A percentile compares a stretch with the other conserved stretches of the same genome.
These are phyloP conservation scores for Teratosphaeria zuluensis DNA, from an alignment of 2,329 filamentous ascomycete species.

Conservation along the genomic window DNA sequence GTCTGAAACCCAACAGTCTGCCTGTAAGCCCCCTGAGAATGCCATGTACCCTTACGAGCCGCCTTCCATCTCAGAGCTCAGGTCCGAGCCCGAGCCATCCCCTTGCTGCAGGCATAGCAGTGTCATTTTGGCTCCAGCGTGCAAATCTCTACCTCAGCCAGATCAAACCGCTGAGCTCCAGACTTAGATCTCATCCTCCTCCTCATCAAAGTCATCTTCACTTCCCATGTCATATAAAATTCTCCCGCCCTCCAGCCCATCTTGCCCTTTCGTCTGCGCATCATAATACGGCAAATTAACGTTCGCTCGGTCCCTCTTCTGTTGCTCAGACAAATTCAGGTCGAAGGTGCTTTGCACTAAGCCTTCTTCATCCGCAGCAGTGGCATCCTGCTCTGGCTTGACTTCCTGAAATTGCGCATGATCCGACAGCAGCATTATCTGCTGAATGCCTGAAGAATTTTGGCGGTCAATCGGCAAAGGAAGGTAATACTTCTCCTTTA, in stretches of 20 bases:
- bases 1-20: neutral
- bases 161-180: neutral
- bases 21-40: neutral
- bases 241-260: constrained; percentile 69
- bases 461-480: constrained; percentile 20
- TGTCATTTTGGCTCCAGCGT: neutral
- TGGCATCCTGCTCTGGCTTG: constrained; percentile 29
- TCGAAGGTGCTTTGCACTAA: constrained; percentile 66
- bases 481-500: constrained; percentile 59
- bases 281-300: constrained; percentile 95
- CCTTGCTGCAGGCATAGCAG: neutral
- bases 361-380: constrained; percentile 40
- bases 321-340: constrained; percentile 79
- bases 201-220: constrained; percentile 94
- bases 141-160: neutral
- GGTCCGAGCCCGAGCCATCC: neutral
- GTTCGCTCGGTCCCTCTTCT: constrained; percentile 73
- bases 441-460: constrained; percentile 20
- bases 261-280: constrained; percentile 52
- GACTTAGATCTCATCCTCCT: constrained; percentile 66
- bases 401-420: constrained; percentile 55
- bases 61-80: neutral
- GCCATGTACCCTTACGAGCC: neutral
- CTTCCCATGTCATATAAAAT: constrained; percentile 95
- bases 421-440: constrained; percentile 58